Evolutionary conservation across 2,329 filamentous ascomycete species (phyloP), one percentile per base, ranked within the genome.

Genomic region (Pseudopithomyces chartarum): DNA sequence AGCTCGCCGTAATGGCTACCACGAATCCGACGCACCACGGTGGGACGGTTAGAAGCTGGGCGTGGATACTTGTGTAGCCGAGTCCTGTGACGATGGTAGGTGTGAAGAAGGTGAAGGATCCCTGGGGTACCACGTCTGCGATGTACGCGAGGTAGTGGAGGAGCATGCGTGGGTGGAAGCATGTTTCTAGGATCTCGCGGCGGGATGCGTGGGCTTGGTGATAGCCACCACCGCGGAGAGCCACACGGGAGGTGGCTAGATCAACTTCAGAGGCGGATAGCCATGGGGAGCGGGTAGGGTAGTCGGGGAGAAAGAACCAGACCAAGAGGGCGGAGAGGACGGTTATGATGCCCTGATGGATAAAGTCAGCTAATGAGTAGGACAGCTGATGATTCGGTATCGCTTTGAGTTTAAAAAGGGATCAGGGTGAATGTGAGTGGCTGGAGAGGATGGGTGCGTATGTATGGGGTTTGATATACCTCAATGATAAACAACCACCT

Each of bases 401-500:
- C 20, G 8, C 26, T 7, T 3, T n/a, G 6, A 7, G 3, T 13
- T n/a, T 4, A 13, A 42, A 4, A 42, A 19, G 20, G 20, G 39
- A 17, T 12, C n/a, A 43, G 44, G 26, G 5, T 23, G 23, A 19
- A 71, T 74, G 4, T 72, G 64, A 36, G 72, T 73, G 8, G 26
- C 8, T 4, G 26, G 8, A 29, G 26, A 29, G 8, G 8, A 29
- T 29, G 8, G 4, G 8, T 29, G 26, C 26, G 8, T 29, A 4
- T 29, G 4, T 29, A 5, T 29, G 26, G 26, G 26, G 26, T 8
- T 29, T 73, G 73, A 1, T 78, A 67, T 4, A 77, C 79, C 58
- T 80, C 77, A 17, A 80, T 73, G 43, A 81, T 80, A 64, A 81
- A 81, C 17, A 81, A 66, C 80, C 80, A 82, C 51, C 79, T 68